These are phyloP conservation scores for Arthrobotrys musiformis DNA, from an alignment of 2,329 filamentous ascomycete genomes.

Conservation along the genomic window DNA sequence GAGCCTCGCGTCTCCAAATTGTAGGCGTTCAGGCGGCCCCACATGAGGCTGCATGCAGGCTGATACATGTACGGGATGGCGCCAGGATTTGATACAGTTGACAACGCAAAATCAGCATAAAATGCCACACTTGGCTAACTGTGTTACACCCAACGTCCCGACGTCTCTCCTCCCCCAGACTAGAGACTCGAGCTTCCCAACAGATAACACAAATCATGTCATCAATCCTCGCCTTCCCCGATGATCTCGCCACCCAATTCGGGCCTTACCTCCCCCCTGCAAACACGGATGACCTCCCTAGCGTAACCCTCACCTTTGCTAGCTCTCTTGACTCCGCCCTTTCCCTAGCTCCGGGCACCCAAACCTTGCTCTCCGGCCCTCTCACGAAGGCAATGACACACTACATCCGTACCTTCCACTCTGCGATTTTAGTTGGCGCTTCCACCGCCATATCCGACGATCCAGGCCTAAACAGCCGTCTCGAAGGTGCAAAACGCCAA, in stretches of 20 bases:
- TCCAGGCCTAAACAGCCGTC: conserved; percentile 83
- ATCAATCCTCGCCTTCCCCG: conserved; percentile 25
- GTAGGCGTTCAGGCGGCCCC: no score
- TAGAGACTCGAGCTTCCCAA: not conserved
- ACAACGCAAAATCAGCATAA: conserved; percentile 5
- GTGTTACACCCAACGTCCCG: not conserved
- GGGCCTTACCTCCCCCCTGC: conserved; percentile 57
- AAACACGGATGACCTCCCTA: conserved; percentile 60
- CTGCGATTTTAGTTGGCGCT: conserved; percentile 85
- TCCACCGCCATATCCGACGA: conserved; percentile 86
- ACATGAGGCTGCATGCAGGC: no score
- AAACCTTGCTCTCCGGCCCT: conserved; percentile 83
- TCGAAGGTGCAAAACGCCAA: conserved; percentile 72
- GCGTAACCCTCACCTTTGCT: conserved; percentile 87
- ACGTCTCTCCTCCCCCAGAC: not conserved
- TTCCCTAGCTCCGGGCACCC: conserved; percentile 79
- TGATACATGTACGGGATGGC: not conserved
- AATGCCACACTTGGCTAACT: conserved; percentile 17
- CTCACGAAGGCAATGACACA: conserved; percentile 93
- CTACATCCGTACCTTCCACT: conserved; percentile 82
- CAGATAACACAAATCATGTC: conserved; percentile 27
- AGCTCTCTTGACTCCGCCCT: conserved; percentile 86
- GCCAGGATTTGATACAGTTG: not conserved
- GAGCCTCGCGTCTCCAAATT: no score
- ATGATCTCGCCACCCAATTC: conserved; percentile 40